Evolutionary conservation across 352 stramenopile species (phyloP).

Genomic region (Pythium dissimile): DNA sequence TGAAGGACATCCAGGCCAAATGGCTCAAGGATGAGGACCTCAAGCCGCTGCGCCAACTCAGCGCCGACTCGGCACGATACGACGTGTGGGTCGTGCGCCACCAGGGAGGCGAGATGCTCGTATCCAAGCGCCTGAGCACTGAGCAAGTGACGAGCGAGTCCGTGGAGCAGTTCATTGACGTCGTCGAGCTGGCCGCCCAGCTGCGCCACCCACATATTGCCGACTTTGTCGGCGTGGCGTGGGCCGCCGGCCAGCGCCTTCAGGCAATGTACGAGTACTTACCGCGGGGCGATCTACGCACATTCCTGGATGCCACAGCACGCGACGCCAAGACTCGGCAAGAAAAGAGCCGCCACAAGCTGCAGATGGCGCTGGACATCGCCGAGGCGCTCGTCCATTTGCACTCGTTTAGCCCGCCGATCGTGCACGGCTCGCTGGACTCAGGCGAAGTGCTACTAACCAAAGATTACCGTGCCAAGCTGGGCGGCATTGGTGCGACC

Average conservation of each 20-base stretch:
- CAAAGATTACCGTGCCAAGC: conserved; percentile 22
- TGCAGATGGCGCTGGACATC: conserved; percentile 27
- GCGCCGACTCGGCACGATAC: not conserved
- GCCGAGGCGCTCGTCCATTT: conserved; percentile 31
- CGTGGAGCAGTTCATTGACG: conserved; percentile 27
- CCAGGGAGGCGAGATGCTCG: conserved; percentile 12
- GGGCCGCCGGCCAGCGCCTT: not conserved
- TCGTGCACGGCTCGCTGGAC: conserved; percentile 29
- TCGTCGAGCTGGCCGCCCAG: conserved; percentile 22
- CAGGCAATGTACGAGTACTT: conserved; percentile 29
- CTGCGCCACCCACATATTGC: conserved; percentile 26
- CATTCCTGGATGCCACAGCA: conserved; percentile 19
- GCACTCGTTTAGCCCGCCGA: conserved; percentile 19
- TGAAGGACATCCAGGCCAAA: conserved; percentile 15
- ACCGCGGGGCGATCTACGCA: conserved; percentile 20
- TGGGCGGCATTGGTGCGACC: conserved; percentile 23
- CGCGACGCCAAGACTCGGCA: conserved; percentile 18
- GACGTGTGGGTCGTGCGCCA: conserved; percentile 19
- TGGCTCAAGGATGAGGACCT: conserved; percentile 14
- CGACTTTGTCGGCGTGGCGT: conserved; percentile 25
- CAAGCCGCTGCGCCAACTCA: conserved; percentile 17
- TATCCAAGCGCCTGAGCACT: conserved; percentile 16
- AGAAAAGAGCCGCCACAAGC: conserved; percentile 20
- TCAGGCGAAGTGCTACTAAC: conserved; percentile 27
- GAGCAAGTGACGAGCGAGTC: conserved; percentile 5